Conservation (phyloP, 2,329 filamentous ascomycete genomes). For the Aspergillaceae sp. region DNA sequence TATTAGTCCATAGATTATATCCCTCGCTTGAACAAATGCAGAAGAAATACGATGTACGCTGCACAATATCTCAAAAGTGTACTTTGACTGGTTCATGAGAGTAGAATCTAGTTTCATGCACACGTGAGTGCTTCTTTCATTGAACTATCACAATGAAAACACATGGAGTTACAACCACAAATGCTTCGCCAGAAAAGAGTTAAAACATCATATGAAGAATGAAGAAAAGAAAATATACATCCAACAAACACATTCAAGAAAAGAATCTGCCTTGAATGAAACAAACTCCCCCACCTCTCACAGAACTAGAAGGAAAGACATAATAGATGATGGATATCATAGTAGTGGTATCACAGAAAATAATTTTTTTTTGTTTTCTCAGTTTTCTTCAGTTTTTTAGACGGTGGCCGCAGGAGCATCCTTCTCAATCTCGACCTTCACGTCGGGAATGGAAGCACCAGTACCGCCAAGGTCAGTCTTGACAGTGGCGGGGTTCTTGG, state of each 20-base stretch:
- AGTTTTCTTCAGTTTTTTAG: conserved; percentile 12
- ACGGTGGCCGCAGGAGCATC: conserved; percentile 22
- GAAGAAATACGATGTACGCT: too few relatives aligned
- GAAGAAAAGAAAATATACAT: conserved; percentile 18
- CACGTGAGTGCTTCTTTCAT: conserved; percentile 6
- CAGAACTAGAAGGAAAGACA: neutral
- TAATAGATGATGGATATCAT: neutral
- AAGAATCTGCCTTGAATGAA: neutral
- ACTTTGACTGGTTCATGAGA: too few relatives aligned
- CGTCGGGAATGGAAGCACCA: conserved; percentile 55
- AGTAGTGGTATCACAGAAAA: neutral
- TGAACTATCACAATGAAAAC: conserved; percentile 2
- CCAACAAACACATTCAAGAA: conserved; percentile 15
- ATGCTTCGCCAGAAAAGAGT: conserved; percentile 13
- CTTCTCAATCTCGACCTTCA: conserved; percentile 40
- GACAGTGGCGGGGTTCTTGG: conserved; percentile 72
- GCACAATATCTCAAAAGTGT: too few relatives aligned
- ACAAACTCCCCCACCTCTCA: neutral
- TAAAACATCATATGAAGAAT: conserved; percentile 2
- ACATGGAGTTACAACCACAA: conserved; percentile 5
- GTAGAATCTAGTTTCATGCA: conserved; percentile 1
- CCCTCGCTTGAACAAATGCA: neutral
- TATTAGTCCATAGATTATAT: neutral
- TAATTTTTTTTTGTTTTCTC: conserved; percentile 4
- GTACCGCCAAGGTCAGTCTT: conserved; percentile 70